These are phyloP conservation scores for Zygosaccharomyces gambellarensis DNA, from an alignment of 805 yeast species.

Conservation along the genomic window DNA sequence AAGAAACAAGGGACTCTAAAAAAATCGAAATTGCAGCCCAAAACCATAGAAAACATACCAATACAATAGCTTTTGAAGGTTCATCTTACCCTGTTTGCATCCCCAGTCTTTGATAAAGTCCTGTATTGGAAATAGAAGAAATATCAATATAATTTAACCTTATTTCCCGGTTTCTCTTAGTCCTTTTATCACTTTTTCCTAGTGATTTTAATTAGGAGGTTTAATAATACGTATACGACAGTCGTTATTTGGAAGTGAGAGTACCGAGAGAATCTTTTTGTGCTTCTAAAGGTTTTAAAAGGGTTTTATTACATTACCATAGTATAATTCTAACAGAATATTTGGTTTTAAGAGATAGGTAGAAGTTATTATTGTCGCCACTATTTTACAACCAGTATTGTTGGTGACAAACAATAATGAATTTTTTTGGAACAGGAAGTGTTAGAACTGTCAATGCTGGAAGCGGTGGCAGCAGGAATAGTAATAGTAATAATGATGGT, in stretches of 20 bases:
- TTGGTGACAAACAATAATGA: conserved; percentile 20
- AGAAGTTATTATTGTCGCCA: neutral
- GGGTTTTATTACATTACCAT: neutral
- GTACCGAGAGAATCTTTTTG: neutral
- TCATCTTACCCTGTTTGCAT: neutral
- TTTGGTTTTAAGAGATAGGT: conserved; percentile 2
- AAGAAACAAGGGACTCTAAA: neutral
- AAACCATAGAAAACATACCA: neutral
- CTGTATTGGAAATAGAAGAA: neutral
- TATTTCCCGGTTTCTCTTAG: conserved; percentile 1
- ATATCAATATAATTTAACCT: neutral
- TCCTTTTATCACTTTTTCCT: neutral
- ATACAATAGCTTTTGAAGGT: neutral
- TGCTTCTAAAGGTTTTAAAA: neutral
- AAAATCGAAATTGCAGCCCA: neutral
- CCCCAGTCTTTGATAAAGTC: neutral
- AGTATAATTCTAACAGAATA: neutral
- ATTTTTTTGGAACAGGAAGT: conserved; percentile 24
- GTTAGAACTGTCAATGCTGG: conserved; percentile 14
- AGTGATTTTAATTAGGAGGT: conserved; percentile 1
- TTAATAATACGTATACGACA: neutral
- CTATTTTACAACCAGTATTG: neutral
- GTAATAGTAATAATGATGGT: conserved; percentile 6
- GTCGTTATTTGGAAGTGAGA: neutral
- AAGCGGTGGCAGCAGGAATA: conserved; percentile 10